Evolutionary conservation across 805 yeast genomes (phyloP).

Genomic region (Candida alai): DNA sequence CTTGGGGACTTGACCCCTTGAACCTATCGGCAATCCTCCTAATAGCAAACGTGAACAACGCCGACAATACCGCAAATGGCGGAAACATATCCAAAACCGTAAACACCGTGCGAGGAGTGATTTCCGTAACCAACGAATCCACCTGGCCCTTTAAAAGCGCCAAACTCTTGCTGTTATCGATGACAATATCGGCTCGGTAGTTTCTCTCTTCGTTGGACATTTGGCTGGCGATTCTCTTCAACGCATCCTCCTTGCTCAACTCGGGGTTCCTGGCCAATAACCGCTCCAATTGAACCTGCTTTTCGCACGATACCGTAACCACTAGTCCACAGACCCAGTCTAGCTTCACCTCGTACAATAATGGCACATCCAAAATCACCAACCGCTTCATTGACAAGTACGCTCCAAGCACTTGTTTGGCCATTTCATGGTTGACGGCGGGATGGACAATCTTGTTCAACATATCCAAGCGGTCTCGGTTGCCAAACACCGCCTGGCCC

Average conservation of each 20-base stretch:
- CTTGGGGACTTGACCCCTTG: slow-evolving; percentile 12
- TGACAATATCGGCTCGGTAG: slow-evolving; percentile 56
- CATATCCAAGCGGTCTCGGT: slow-evolving; percentile 51
- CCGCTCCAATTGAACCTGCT: slow-evolving; percentile 57
- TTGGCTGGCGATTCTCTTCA: slow-evolving; percentile 71
- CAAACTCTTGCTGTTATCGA: slow-evolving; percentile 52
- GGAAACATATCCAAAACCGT: slow-evolving; percentile 24
- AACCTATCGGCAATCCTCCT: slow-evolving; percentile 18
- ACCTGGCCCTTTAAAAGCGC: slow-evolving; percentile 20
- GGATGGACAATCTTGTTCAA: slow-evolving; percentile 86
- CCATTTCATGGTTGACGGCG: slow-evolving; percentile 68
- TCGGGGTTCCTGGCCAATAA: slow-evolving; percentile 65
- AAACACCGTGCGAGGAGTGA: slow-evolving; percentile 22
- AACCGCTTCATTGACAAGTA: slow-evolving; percentile 57
- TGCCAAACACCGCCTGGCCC: slow-evolving; percentile 75
- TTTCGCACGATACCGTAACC: slow-evolving; percentile 62
- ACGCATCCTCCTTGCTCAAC: slow-evolving; percentile 61
- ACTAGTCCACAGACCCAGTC: slow-evolving; percentile 68
- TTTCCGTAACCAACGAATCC: slow-evolving; percentile 18
- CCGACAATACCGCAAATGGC: slow-evolving; percentile 23
- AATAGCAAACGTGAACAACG: slow-evolving; percentile 17
- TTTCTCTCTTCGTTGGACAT: slow-evolving; percentile 61
- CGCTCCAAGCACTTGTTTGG: slow-evolving; percentile 48
- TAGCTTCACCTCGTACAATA: slow-evolving; percentile 77
- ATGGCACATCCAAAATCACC: slow-evolving; percentile 85